phyloP scores from a whole-genome alignment of 192 early-diverging fungal species.

The Allomyces macrogynus region DNA sequence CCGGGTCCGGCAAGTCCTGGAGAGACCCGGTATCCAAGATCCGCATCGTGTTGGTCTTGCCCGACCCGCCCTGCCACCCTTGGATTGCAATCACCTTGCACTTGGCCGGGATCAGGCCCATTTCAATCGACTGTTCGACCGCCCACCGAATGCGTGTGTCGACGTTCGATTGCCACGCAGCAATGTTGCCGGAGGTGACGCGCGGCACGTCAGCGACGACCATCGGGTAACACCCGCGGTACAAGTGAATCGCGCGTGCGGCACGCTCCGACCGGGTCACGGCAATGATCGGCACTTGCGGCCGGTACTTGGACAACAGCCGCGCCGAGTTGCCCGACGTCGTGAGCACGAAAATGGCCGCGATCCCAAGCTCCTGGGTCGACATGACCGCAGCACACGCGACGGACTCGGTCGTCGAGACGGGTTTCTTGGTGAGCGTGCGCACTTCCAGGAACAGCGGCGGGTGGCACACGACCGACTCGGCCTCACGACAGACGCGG shows the following conservation, averaged over 20 bases:
- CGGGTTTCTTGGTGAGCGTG: constrained; percentile 48
- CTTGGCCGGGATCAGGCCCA: constrained; percentile 7
- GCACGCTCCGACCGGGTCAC: constrained; percentile 65
- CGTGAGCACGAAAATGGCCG: constrained; percentile 73
- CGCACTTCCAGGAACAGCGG: constrained; percentile 81
- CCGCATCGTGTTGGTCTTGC: constrained; percentile 70
- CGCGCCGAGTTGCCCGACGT: constrained; percentile 68
- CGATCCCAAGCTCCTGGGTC: constrained; percentile 60
- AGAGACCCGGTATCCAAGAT: constrained; percentile 15
- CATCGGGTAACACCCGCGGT: constrained; percentile 63
- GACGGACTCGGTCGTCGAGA: constrained; percentile 72
- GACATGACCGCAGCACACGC: constrained; percentile 74
- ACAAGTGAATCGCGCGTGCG: constrained; percentile 57
- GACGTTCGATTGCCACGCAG: constrained; percentile 66
- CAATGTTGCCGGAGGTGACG: constrained; percentile 27
- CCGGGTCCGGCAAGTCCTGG: neutral
- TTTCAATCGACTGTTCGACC: constrained; percentile 48
- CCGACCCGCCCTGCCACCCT: constrained; percentile 56
- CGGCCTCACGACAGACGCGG: constrained; percentile 76
- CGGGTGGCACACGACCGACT: constrained; percentile 84
- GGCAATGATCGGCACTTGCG: constrained; percentile 73
- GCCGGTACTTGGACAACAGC: constrained; percentile 82
- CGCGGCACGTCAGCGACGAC: constrained; percentile 28
- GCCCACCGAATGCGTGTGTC: constrained; percentile 55
- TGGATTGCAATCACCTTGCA: constrained; percentile 40